Evolutionary conservation across 2,329 filamentous ascomycete species (phyloP).

Genomic region (Clarireedia sp.): DNA sequence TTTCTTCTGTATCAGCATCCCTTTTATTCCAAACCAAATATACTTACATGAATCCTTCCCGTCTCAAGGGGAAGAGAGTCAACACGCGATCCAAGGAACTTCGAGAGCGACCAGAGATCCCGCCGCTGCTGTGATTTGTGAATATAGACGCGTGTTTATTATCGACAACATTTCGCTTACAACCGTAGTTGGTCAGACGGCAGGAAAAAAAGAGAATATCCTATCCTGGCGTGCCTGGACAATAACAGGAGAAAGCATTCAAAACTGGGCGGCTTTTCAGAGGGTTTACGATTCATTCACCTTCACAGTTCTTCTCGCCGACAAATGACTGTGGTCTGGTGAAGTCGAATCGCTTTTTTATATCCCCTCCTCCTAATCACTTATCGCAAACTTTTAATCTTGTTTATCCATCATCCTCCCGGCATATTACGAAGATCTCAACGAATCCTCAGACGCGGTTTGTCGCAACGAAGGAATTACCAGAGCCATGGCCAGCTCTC

Average conservation of each 20-base stretch:
- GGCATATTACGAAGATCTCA: no score
- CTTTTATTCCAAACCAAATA: neutral
- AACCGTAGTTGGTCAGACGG: neutral
- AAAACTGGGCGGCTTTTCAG: neutral
- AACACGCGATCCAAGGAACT: neutral
- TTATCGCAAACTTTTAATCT: neutral
- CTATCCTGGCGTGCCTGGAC: neutral
- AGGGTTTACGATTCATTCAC: conserved; percentile 4
- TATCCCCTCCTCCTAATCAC: neutral
- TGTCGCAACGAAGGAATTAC: conserved; percentile 26
- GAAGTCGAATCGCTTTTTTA: neutral
- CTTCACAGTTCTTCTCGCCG: neutral
- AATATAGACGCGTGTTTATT: neutral
- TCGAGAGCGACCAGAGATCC: neutral
- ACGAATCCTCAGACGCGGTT: conserved; percentile 12
- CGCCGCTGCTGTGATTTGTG: neutral
- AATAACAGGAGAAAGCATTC: neutral
- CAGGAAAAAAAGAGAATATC: neutral
- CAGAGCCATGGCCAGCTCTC: conserved; percentile 56
- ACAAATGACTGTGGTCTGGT: neutral
- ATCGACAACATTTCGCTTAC: neutral
- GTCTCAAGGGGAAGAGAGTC: neutral
- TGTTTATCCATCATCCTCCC: neutral
- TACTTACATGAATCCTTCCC: neutral
- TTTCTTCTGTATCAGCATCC: no score